Evolutionary conservation across 768 basidiomycete genomes (phyloP).

Genomic region (Lactifluus echinatus): DNA sequence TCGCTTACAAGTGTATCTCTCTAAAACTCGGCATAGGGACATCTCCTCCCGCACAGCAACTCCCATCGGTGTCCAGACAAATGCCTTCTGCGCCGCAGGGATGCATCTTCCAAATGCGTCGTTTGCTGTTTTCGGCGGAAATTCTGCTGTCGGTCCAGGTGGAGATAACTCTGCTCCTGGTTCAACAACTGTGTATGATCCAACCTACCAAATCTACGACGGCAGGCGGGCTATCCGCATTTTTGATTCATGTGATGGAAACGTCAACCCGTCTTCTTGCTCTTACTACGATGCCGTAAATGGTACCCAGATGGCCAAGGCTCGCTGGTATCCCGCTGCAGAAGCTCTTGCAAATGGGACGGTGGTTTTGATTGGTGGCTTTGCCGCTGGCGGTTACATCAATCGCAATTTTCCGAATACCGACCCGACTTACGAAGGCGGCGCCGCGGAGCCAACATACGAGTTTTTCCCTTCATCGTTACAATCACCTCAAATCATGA

Average conservation of each 20-base stretch:
- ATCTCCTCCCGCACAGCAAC: conserved; percentile 46
- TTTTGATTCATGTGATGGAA: conserved; percentile 60
- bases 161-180: conserved; percentile 44
- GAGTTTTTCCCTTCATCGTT: conserved; percentile 72
- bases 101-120: conserved; percentile 78
- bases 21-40: conserved; percentile 39
- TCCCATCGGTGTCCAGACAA: conserved; percentile 65
- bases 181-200: conserved; percentile 45
- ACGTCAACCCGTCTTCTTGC: conserved; percentile 43
- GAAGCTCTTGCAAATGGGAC: conserved; percentile 71
- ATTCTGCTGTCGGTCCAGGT: conserved; percentile 60
- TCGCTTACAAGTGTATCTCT: not conserved
- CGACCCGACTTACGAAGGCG: conserved; percentile 55
- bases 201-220: conserved; percentile 70
- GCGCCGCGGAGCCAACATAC: conserved; percentile 71
- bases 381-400: conserved; percentile 69
- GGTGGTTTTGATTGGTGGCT: conserved; percentile 74
- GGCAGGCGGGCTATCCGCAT: conserved; percentile 74
- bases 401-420: conserved; percentile 65
- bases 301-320: conserved; percentile 53
- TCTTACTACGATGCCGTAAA: conserved; percentile 66
- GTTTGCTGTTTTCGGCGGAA: conserved; percentile 68
- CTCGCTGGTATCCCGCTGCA: conserved; percentile 73
- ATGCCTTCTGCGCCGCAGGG: conserved; percentile 76
- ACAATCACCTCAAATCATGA: conserved; percentile 40